Conservation (phyloP, 2,329 filamentous ascomycete genomes). For the Kalaharituber pfeilii region DNA sequence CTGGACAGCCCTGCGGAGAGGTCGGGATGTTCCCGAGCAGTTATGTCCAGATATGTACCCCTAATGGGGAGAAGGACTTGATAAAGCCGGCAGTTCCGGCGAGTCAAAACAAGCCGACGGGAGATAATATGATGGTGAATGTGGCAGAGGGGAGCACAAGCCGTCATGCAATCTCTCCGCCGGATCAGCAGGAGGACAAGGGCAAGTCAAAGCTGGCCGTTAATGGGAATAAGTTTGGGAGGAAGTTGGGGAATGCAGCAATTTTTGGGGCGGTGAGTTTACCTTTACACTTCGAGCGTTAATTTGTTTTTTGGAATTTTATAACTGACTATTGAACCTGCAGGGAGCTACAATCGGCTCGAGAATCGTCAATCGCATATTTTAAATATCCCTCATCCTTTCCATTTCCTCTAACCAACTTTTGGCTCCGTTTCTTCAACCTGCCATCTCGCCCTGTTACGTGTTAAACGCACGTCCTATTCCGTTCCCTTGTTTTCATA, state of each 20-base stretch:
- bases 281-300: neutral
- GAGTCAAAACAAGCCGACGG: neutral
- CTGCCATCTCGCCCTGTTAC: too few species aligned
- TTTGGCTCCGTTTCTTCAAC: too few species aligned
- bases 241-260: neutral
- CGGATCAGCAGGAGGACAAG: neutral
- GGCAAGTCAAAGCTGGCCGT: neutral
- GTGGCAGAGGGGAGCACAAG: neutral
- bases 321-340: neutral
- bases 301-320: neutral
- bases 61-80: neutral
- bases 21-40: neutral
- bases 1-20: neutral
- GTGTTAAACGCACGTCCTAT: too few species aligned
- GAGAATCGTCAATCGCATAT: neutral
- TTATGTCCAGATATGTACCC: neutral
- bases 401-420: neutral
- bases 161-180: neutral
- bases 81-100: neutral
- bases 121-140: neutral
- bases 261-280: neutral
- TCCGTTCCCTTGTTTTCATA: too few species aligned
- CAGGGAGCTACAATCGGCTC: neutral
- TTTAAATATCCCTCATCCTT: neutral
- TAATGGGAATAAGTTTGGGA: neutral